Evolutionary conservation across 139 green algal genomes (phyloP).

Genomic region (Coelastrella sp.): DNA sequence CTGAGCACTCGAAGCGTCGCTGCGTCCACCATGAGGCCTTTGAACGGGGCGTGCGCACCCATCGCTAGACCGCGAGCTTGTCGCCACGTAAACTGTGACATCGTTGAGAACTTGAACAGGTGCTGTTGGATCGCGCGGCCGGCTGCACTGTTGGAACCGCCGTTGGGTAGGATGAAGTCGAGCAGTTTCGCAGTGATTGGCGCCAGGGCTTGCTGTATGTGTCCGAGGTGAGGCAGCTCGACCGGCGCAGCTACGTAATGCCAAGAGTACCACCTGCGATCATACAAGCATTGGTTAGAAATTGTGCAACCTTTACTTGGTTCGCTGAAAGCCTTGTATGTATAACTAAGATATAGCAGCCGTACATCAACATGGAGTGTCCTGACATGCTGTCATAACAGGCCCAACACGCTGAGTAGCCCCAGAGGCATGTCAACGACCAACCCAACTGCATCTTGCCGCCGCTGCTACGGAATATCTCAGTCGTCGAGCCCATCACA

Average conservation of each 20-base stretch:
- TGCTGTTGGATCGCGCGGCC: conserved; percentile 14
- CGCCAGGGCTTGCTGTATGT: neutral
- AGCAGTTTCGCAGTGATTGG: neutral
- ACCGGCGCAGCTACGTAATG: neutral
- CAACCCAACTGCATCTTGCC: too few relatives aligned
- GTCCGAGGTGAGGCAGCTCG: neutral
- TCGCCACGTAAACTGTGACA: conserved; percentile 58
- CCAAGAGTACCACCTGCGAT: conserved; percentile 20
- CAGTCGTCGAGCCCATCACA: too few relatives aligned
- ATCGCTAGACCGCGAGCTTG: conserved; percentile 63
- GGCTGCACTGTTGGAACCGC: neutral
- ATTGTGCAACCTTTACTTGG: too few relatives aligned
- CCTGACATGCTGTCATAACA: too few relatives aligned
- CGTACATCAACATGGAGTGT: too few relatives aligned
- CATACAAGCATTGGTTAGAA: too few relatives aligned
- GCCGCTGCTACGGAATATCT: too few relatives aligned
- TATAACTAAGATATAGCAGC: too few relatives aligned
- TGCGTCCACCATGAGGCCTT: conserved; percentile 72
- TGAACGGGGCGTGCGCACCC: conserved; percentile 78
- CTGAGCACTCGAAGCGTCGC: conserved; percentile 60
- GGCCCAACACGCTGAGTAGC: too few relatives aligned
- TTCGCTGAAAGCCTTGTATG: too few relatives aligned
- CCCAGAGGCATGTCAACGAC: too few relatives aligned
- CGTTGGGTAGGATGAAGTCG: neutral
- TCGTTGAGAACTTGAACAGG: conserved; percentile 46